Percentiles rank a stretch among this genome's conserved stretches.
phyloP scores from a whole-genome alignment of 139 green algal genomes.

The Chlamydomonas sp. region DNA sequence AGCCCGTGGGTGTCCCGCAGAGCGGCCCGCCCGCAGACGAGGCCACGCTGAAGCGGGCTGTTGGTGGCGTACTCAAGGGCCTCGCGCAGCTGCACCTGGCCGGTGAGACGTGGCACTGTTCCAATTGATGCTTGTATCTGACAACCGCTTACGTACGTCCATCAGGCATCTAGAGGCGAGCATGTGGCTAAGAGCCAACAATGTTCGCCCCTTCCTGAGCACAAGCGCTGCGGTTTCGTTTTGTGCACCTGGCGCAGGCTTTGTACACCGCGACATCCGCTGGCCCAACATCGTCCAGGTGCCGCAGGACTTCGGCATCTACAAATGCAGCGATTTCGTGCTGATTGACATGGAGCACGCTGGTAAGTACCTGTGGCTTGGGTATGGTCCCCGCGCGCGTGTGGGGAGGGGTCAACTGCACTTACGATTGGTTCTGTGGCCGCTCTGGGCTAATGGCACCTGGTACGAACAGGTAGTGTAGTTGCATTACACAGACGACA shows the following conservation, averaged over 20 bases:
- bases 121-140: neutral
- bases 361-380: neutral
- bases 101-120: neutral
- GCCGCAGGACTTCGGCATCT: neutral
- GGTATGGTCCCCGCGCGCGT: too few relatives aligned
- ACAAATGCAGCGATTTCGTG: neutral
- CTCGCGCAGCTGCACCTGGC: neutral
- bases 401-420: too few relatives aligned
- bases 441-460: too few relatives aligned
- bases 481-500: too few relatives aligned
- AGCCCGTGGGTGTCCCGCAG: neutral
- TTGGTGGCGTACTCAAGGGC: neutral
- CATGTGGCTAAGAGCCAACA: too few relatives aligned
- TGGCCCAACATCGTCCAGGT: conserved; percentile 1
- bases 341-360: conserved; percentile 13
- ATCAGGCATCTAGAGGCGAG: too few relatives aligned
- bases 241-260: too few relatives aligned
- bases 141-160: too few relatives aligned
- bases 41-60: conserved; percentile 4
- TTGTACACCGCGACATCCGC: neutral
- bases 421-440: too few relatives aligned
- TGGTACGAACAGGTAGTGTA: too few relatives aligned
- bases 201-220: too few relatives aligned
- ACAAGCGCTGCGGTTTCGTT: too few relatives aligned
- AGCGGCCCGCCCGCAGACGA: neutral